Evolutionary conservation across 2,329 filamentous ascomycete species (phyloP), one percentile per base, ranked within the genome.

Genomic region (Metarhizium humberi): DNA sequence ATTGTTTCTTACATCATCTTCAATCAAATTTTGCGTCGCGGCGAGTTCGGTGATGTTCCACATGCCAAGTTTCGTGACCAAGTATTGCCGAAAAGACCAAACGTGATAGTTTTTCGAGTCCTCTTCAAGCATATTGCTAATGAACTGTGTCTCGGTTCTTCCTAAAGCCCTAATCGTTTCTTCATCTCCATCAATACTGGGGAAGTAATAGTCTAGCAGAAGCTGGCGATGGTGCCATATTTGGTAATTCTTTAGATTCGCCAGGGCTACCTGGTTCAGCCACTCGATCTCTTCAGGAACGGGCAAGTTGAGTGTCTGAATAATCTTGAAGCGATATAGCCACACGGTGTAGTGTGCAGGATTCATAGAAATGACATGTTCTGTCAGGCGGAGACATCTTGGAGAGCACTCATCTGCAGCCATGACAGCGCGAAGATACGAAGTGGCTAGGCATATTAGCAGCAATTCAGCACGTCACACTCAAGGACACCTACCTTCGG

Each of bases 31-130:
- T 66, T 94, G 87, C 38, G 90, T 82, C 57, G 86, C 84, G 52
- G 76, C 71, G 20, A 95, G 75, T 76, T 99, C 85, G 50, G 78
- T 76, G 69, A 87, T 84, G 74, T 61, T 82, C 79, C 71, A 96
- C 77, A 74, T 87, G 68, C 84, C 86, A 78, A 87, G 71, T 66
- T 82, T 83, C 52, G 74, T 73, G 45, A 85, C 80, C 20, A 86
- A 70, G 66, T 81, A 84, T 69, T 96, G 90, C 56, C 94, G 81
- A 74, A 97, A 99, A 55, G 86, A 90, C 94, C 94, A 99, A 50
- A 97, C 94, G 69, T 99, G 94, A 70, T 99, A 97, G 75, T 99
- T 99, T 75, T 99, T 99, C 51, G 87, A 83, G 69, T 99, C 94
- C 63, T 88, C 80, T 45, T 79, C 80, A 54, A 99, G 85, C 81